Conservation (phyloP, 129 eudicot genomes). For the Pulicaria dysenterica region DNA sequence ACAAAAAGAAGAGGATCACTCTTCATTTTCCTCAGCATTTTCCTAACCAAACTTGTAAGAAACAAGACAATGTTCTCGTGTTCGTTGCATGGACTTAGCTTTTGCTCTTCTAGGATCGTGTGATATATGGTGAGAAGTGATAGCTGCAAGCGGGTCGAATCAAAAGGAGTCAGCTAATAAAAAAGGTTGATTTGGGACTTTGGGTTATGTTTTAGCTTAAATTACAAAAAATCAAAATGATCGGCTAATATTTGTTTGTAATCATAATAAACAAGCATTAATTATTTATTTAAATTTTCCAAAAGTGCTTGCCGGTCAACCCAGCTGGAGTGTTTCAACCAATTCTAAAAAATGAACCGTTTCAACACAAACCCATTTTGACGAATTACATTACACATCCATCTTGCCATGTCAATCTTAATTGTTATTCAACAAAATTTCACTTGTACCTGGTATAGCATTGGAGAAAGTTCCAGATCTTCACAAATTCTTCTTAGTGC, state of each 20-base stretch:
- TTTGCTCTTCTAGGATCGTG: slow-evolving; percentile 81
- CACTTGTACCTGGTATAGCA: slow-evolving; percentile 87
- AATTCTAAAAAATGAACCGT: no score
- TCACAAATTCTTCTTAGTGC: slow-evolving; percentile 75
- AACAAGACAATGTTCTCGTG: slow-evolving; percentile 65
- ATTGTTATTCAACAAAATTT: background rate
- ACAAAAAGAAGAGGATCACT: slow-evolving; percentile 84
- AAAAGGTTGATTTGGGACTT: background rate
- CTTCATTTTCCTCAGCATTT: slow-evolving; percentile 92
- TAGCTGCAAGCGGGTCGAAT: slow-evolving; percentile 47
- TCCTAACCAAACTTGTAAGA: slow-evolving; percentile 69
- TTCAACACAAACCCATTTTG: no score
- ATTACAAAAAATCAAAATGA: background rate
- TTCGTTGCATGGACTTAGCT: slow-evolving; percentile 66
- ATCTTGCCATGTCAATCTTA: no score
- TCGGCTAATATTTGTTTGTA: no score
- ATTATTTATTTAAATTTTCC: no score
- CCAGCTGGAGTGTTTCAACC: no score
- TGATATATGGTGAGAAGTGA: slow-evolving; percentile 75
- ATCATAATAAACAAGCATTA: no score
- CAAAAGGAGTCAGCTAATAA: no score
- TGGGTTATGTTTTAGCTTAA: background rate
- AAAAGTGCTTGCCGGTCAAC: no score
- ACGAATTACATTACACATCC: no score
- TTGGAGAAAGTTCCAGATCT: slow-evolving; percentile 94